Conservation (phyloP, 192 early-diverging fungal species). For the Rhizoclosmatium globosum region DNA sequence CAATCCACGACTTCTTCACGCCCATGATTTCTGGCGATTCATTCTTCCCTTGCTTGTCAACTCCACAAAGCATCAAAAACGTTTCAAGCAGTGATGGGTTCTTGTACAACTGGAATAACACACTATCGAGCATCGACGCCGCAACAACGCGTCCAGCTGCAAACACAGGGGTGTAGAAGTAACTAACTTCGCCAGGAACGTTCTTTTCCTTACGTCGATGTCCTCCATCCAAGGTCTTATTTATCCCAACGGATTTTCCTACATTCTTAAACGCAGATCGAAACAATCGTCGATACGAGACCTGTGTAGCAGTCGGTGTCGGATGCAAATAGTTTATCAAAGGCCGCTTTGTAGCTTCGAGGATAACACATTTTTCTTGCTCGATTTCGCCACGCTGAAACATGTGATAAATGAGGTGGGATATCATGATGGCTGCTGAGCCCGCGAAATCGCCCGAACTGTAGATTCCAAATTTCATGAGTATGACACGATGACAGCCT, state of each 20-base stretch:
- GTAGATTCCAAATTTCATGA: conserved; percentile 30
- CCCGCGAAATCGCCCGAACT: conserved; percentile 29
- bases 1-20: conserved; percentile 45
- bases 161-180: conserved; percentile 67
- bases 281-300: neutral
- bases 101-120: conserved; percentile 52
- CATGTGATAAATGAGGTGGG: conserved; percentile 66
- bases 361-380: conserved; percentile 28
- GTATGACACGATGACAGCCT: conserved; percentile 12
- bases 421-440: conserved; percentile 57
- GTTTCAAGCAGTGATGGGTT: conserved; percentile 66
- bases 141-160: conserved; percentile 70
- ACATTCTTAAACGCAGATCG: conserved; percentile 12
- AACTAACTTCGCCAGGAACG: conserved; percentile 14
- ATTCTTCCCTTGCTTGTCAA: conserved; percentile 32
- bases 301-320: conserved; percentile 20
- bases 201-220: neutral
- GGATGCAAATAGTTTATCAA: conserved; percentile 68
- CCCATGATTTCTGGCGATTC: conserved; percentile 25
- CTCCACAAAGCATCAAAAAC: conserved; percentile 69
- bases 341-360: conserved; percentile 53
- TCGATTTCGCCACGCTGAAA: conserved; percentile 41
- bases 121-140: conserved; percentile 52
- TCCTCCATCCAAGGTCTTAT: conserved; percentile 1
- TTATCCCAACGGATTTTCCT: conserved; percentile 17